Conservation (phyloP, 192 early-diverging fungal species). For the Backusella tarrabulga region DNA sequence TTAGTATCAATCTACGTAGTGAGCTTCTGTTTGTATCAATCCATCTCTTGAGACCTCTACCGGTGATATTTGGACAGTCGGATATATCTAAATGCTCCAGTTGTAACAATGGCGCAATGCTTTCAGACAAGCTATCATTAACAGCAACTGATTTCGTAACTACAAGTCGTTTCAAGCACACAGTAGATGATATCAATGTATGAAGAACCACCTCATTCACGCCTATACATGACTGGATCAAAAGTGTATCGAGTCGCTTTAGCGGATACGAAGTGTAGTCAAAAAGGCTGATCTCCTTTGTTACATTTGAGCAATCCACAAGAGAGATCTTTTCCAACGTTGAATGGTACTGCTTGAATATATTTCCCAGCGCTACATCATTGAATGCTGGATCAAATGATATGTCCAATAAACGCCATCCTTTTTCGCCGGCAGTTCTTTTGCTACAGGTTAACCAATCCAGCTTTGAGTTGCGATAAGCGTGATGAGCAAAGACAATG, state of each 20-base stretch:
- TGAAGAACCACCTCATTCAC: not conserved
- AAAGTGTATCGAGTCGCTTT: not conserved
- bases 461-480: not conserved
- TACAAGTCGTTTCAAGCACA: not conserved
- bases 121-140: not conserved
- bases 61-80: constrained; percentile 5
- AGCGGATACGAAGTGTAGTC: not conserved
- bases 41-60: not conserved
- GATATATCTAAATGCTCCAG: constrained; percentile 7
- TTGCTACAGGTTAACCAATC: not conserved
- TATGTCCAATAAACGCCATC: not conserved
- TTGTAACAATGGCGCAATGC: not conserved
- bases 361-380: not conserved
- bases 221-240: not conserved
- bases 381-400: not conserved
- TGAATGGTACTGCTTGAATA: not conserved
- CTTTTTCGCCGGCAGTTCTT: not conserved
- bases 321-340: not conserved
- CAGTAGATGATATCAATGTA: not conserved
- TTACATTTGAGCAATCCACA: not conserved
- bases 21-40: not conserved
- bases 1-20: not conserved
- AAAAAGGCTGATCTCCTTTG: not conserved
- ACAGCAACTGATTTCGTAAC: not conserved
- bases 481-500: not conserved